Evolutionary conservation across 352 stramenopile species (phyloP).

Genomic region (Globisporangium nodosum): DNA sequence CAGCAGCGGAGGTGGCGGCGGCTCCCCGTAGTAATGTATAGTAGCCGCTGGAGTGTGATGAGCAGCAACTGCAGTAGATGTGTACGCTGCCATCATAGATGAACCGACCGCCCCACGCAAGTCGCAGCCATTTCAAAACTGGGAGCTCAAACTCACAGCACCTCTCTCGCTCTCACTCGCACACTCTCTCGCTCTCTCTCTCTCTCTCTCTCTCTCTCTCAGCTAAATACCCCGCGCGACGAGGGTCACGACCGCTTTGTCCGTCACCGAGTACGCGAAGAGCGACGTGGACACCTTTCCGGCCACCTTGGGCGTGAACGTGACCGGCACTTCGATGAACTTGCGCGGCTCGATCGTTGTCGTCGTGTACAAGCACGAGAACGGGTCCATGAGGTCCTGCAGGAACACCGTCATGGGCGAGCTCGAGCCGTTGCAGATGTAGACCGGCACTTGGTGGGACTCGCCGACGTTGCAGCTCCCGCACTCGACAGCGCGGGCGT

Average conservation of each 20-base stretch:
- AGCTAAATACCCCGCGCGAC: conserved; percentile 58
- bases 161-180: neutral
- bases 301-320: conserved; percentile 67
- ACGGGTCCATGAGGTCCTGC: conserved; percentile 70
- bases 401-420: conserved; percentile 80
- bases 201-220: neutral
- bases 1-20: neutral
- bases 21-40: neutral
- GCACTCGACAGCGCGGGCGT: conserved; percentile 79
- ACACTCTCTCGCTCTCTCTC: neutral
- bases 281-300: conserved; percentile 81
- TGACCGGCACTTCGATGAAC: conserved; percentile 80
- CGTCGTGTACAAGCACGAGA: conserved; percentile 65
- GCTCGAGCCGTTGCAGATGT: conserved; percentile 83
- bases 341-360: conserved; percentile 78
- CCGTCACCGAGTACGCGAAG: conserved; percentile 69
- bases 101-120: neutral
- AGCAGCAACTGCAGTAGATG: neutral
- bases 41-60: neutral
- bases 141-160: neutral
- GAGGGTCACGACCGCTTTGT: conserved; percentile 77
- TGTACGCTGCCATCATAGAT: neutral
- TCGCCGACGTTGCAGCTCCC: conserved; percentile 65
- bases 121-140: neutral
- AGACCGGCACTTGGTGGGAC: conserved; percentile 75